A percentile compares a stretch with the other conserved stretches of the same genome.
phyloP scores from a whole-genome alignment of 2,329 filamentous ascomycete species.

The Amphichorda felina region DNA sequence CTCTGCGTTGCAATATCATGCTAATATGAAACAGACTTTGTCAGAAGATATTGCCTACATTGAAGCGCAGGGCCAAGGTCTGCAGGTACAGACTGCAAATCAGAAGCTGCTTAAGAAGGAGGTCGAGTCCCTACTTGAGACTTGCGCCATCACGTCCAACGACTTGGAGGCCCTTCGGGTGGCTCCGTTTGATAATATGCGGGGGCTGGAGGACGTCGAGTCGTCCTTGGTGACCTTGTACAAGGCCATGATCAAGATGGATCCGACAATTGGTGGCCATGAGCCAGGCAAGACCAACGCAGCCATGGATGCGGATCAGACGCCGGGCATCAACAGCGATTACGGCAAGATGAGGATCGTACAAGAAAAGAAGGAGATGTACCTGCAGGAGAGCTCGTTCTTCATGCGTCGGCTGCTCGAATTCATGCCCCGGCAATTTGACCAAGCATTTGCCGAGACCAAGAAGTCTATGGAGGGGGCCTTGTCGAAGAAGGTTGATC shows the following conservation, averaged over 20 bases:
- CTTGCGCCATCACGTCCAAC: slow-evolving; percentile 76
- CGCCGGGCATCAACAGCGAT: slow-evolving; percentile 51
- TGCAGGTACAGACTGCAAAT: slow-evolving; percentile 94
- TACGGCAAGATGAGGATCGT: slow-evolving; percentile 88
- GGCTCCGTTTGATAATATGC: slow-evolving; percentile 58
- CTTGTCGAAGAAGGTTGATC: slow-evolving; percentile 55
- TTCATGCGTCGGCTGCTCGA: slow-evolving; percentile 74
- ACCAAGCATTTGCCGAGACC: slow-evolving; percentile 59
- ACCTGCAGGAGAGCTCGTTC: slow-evolving; percentile 59
- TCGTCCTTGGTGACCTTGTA: slow-evolving; percentile 68
- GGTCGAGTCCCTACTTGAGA: slow-evolving; percentile 77
- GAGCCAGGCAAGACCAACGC: slow-evolving; percentile 34
- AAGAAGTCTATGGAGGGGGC: slow-evolving; percentile 50
- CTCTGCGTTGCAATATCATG: neutral
- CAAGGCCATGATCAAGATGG: slow-evolving; percentile 87
- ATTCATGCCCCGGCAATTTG: slow-evolving; percentile 74
- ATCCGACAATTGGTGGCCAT: slow-evolving; percentile 57
- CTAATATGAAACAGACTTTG: slow-evolving; percentile 51
- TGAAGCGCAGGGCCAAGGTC: slow-evolving; percentile 89
- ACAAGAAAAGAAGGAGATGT: slow-evolving; percentile 88
- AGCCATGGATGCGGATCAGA: slow-evolving; percentile 28
- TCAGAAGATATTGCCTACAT: slow-evolving; percentile 96
- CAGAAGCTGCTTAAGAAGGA: slow-evolving; percentile 90
- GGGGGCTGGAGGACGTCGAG: slow-evolving; percentile 70
- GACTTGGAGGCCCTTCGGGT: slow-evolving; percentile 59